Percentiles rank a stretch among this genome's conserved stretches.
Conservation (phyloP, 176 grass and related monocot genomes). For the Zea luxurians region DNA sequence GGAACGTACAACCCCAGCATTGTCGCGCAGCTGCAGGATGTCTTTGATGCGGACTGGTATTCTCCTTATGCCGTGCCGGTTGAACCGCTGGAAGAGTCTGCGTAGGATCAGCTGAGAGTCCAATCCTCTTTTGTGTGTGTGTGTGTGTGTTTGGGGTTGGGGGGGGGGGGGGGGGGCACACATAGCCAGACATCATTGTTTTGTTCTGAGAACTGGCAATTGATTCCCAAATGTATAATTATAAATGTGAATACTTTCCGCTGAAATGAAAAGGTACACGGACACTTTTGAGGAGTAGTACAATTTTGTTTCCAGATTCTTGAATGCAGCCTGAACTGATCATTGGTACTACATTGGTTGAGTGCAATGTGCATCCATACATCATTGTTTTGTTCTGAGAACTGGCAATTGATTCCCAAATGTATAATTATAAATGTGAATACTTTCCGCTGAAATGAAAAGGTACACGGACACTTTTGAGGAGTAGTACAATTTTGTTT, state of each 20-base stretch:
- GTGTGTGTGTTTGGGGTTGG: too few species aligned
- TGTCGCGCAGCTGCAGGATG: conserved; percentile 65
- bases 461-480: not conserved
- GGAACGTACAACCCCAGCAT: conserved; percentile 68
- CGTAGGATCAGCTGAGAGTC: not conserved
- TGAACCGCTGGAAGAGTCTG: conserved; percentile 41
- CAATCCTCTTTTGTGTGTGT: not conserved
- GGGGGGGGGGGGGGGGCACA: not conserved
- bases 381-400: not conserved
- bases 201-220: not conserved
- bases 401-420: conserved; percentile 1
- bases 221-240: not conserved
- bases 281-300: not conserved
- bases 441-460: not conserved
- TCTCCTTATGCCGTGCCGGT: conserved; percentile 66
- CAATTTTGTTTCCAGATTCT: too few species aligned
- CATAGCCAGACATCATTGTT: not conserved
- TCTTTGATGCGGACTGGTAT: conserved; percentile 85
- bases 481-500: too few species aligned
- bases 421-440: not conserved
- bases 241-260: not conserved
- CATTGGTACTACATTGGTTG: too few species aligned
- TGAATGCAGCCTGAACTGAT: too few species aligned
- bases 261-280: not conserved
- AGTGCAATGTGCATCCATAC: too few species aligned